Conservation (phyloP, 208 protist genomes). For the Leishmania lainsoni region DNA sequence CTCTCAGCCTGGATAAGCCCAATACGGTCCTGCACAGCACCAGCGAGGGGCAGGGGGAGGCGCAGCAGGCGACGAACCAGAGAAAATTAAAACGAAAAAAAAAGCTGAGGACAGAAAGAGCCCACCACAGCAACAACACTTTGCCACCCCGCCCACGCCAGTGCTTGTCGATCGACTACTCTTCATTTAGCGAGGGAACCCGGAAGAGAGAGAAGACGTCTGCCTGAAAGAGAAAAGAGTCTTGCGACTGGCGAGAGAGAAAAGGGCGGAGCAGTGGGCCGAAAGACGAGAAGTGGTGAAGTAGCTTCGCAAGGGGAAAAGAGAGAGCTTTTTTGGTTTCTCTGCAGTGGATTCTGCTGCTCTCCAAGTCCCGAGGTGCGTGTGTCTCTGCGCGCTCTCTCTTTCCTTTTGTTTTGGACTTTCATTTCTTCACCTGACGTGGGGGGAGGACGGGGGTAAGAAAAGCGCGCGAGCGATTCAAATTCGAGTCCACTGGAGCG, state of each 20-base stretch:
- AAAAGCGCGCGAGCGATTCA: not conserved
- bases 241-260: not conserved
- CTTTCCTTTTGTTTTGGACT: not conserved
- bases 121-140: not conserved
- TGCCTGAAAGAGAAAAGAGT: not conserved
- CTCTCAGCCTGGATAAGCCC: not conserved
- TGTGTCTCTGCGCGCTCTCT: not conserved
- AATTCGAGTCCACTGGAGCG: no score
- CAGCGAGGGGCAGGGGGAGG: not conserved
- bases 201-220: not conserved
- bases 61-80: not conserved
- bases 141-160: no score
- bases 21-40: not conserved
- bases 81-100: not conserved
- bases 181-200: not conserved
- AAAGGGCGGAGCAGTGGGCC: not conserved
- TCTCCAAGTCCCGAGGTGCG: not conserved
- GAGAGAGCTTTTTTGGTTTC: no score
- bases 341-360: not conserved
- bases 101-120: not conserved
- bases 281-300: not conserved
- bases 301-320: not conserved
- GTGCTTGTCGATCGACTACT: not conserved
- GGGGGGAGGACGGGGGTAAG: not conserved
- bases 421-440: not conserved